phyloP scores from a whole-genome alignment of 495 filamentous ascomycete species.

The Penicillium atrosanguineum region DNA sequence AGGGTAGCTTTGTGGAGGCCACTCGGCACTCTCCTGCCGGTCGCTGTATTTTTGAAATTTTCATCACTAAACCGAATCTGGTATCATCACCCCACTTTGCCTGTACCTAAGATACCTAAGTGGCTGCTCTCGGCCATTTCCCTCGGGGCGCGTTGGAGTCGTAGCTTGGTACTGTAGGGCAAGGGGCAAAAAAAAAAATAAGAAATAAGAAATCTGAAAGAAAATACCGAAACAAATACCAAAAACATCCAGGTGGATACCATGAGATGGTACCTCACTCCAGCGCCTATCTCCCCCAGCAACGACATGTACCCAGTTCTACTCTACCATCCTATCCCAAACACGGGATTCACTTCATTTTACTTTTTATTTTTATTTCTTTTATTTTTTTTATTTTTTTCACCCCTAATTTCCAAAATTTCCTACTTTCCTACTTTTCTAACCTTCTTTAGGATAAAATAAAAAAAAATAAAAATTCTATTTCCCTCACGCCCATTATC shows the following conservation, averaged over 20 bases:
- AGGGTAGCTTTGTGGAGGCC: slow-evolving; percentile 4
- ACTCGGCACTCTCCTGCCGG: slow-evolving; percentile 22
- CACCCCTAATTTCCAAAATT: background rate
- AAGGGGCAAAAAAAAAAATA: slow-evolving; percentile 13
- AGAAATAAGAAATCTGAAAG: slow-evolving; percentile 7
- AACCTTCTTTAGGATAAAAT: background rate
- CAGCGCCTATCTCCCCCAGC: slow-evolving; percentile 3
- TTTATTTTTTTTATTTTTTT: slow-evolving; percentile 7
- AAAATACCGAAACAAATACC: background rate
- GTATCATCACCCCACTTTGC: background rate
- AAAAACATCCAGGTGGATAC: background rate
- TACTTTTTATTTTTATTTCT: slow-evolving; percentile 17
- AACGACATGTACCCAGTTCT: slow-evolving; percentile 2
- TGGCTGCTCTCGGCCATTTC: slow-evolving; percentile 7
- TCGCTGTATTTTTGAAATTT: background rate
- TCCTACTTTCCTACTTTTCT: too few relatives aligned
- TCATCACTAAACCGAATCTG: slow-evolving; percentile 1
- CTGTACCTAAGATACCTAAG: background rate
- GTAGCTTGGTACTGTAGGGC: slow-evolving; percentile 5
- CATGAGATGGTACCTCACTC: background rate
- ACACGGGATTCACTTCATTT: background rate
- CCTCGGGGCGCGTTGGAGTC: slow-evolving; percentile 2
- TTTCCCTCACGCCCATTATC: slow-evolving; percentile 26
- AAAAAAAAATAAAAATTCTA: slow-evolving; percentile 1
- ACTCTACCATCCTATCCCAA: slow-evolving; percentile 2